phyloP scores from a whole-genome alignment of 2,329 filamentous ascomycete genomes.

The Blumeria hordei region DNA sequence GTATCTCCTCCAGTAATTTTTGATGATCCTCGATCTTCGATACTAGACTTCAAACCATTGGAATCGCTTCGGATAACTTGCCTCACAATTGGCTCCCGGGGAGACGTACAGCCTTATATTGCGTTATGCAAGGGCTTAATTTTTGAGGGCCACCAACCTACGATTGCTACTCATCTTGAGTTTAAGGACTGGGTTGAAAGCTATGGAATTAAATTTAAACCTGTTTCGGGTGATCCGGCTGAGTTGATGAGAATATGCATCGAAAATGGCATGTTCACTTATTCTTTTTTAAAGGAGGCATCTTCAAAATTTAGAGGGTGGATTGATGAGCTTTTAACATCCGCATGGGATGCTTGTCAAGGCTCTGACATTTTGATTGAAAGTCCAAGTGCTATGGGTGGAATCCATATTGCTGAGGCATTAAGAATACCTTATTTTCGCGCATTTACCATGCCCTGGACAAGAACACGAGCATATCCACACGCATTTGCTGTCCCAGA shows the following conservation, averaged over 20 bases:
- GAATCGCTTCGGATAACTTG: slow-evolving; percentile 68
- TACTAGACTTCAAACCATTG: slow-evolving; percentile 73
- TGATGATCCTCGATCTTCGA: slow-evolving; percentile 69
- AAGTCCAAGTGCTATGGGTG: slow-evolving; percentile 87
- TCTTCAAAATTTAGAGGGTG: slow-evolving; percentile 77
- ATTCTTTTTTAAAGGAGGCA: slow-evolving; percentile 70
- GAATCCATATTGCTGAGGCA: slow-evolving; percentile 91
- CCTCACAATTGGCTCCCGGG: slow-evolving; percentile 82
- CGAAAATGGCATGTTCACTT: slow-evolving; percentile 91
- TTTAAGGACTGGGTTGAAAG: slow-evolving; percentile 73
- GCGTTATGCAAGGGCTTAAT: slow-evolving; percentile 77
- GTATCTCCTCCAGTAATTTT: slow-evolving; percentile 60
- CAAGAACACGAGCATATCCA: slow-evolving; percentile 78
- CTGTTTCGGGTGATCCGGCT: slow-evolving; percentile 72
- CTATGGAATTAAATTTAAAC: slow-evolving; percentile 84
- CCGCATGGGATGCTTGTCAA: slow-evolving; percentile 65
- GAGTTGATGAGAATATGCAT: slow-evolving; percentile 93
- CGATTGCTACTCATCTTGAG: slow-evolving; percentile 78
- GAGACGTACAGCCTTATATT: slow-evolving; percentile 95
- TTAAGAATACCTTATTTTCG: slow-evolving; percentile 86
- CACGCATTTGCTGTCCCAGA: slow-evolving; percentile 89
- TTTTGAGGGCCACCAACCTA: slow-evolving; percentile 63
- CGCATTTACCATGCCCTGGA: slow-evolving; percentile 98
- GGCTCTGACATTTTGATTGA: slow-evolving; percentile 80
- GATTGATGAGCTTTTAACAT: slow-evolving; percentile 69